Evolutionary conservation across 768 basidiomycete genomes (phyloP).

Genomic region (Mycena polygramma): DNA sequence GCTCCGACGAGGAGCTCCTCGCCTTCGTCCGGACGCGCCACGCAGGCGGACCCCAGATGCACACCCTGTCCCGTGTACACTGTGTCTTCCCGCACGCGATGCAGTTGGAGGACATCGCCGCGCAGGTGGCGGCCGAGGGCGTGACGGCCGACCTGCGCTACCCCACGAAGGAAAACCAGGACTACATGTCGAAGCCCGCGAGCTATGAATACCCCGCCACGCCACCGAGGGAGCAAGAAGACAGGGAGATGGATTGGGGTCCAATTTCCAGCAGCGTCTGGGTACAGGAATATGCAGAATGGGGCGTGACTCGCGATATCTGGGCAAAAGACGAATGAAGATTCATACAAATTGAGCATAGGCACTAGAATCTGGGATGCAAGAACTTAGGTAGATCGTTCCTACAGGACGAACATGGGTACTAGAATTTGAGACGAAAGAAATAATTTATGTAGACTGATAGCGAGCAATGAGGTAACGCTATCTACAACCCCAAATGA

Average conservation of each 20-base stretch:
- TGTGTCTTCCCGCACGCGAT: neutral
- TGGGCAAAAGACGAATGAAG: no score
- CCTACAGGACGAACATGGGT: no score
- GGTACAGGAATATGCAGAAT: neutral
- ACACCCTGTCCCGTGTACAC: neutral
- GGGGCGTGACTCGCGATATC: neutral
- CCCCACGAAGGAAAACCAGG: neutral
- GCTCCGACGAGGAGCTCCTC: slow-evolving; percentile 1
- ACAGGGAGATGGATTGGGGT: neutral
- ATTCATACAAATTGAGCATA: no score
- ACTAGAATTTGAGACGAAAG: no score
- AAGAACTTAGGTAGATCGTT: no score
- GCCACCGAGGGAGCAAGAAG: neutral
- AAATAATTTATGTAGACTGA: no score
- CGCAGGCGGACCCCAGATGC: neutral
- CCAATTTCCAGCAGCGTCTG: neutral
- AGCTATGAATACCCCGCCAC: neutral
- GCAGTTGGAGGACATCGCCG: neutral
- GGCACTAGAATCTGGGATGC: no score
- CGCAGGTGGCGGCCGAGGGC: neutral
- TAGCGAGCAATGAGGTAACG: no score
- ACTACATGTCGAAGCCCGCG: neutral
- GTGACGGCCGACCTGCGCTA: neutral
- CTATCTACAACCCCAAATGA: no score
- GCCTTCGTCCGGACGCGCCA: neutral